Evolutionary conservation across 2,329 filamentous ascomycete genomes (phyloP).

Genomic region (Cadophora sp.): DNA sequence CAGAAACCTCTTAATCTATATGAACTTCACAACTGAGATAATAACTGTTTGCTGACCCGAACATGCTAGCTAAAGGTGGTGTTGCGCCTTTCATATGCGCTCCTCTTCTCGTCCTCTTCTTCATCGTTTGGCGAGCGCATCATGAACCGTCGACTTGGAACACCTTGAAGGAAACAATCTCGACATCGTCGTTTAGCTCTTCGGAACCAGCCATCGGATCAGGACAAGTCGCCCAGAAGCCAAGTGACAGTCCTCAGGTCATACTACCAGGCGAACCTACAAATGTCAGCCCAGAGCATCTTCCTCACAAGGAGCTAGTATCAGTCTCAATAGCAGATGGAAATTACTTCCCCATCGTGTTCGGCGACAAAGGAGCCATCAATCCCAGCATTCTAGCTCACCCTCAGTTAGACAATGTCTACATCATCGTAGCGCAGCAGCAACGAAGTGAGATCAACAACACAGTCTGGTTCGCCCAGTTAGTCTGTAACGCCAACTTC

Average conservation of each 20-base stretch:
- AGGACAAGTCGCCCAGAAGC: background rate
- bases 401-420: constrained; percentile 54
- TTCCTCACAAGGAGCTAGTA: constrained; percentile 37
- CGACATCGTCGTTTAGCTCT: background rate
- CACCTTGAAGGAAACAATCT: background rate
- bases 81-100: constrained; percentile 3
- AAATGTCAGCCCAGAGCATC: constrained; percentile 18
- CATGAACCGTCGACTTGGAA: constrained; percentile 15
- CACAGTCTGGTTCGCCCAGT: constrained; percentile 50
- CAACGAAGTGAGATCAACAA: constrained; percentile 41
- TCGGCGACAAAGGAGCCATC: constrained; percentile 51
- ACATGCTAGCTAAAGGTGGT: constrained; percentile 18
- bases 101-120: constrained; percentile 17
- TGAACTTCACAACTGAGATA: background rate
- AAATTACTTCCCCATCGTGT: constrained; percentile 58
- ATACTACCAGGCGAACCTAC: constrained; percentile 3
- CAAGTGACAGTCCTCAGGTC: constrained; percentile 6
- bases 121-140: constrained; percentile 12
- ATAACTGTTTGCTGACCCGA: background rate
- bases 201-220: background rate
- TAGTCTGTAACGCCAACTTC: constrained; percentile 59
- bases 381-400: constrained; percentile 67
- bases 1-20: background rate
- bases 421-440: constrained; percentile 59
- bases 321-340: constrained; percentile 54